Conservation (phyloP, 164 flowering plant genomes). For the Litsea cubeba region DNA sequence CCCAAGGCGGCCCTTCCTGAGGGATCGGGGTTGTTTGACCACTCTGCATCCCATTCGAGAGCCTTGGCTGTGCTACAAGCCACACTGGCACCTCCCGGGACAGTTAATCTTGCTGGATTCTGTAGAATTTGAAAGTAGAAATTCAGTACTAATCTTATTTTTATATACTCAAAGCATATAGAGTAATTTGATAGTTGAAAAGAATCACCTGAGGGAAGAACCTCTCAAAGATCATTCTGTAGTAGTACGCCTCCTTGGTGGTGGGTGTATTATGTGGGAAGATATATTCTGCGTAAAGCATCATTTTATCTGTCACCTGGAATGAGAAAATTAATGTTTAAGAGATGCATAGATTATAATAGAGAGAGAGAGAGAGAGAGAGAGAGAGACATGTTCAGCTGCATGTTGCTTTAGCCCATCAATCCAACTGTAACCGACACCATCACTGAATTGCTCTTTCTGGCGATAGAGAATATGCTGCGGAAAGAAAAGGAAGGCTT, state of each 20-base stretch:
- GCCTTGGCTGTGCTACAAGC: constrained; percentile 97
- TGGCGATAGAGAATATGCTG: constrained; percentile 95
- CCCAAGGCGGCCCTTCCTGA: constrained; percentile 94
- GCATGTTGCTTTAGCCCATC: constrained; percentile 94
- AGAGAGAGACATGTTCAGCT: constrained; percentile 46
- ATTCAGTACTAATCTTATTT: neutral
- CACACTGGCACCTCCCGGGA: constrained; percentile 90
- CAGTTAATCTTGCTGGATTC: constrained; percentile 80
- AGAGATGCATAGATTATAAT: neutral
- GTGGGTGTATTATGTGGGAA: constrained; percentile 84
- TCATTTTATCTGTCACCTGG: constrained; percentile 83
- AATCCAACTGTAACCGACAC: constrained; percentile 97
- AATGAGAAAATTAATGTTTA: constrained; percentile 3
- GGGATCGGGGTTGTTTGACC: constrained; percentile 89
- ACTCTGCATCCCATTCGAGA: constrained; percentile 78
- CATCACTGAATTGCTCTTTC: constrained; percentile 96
- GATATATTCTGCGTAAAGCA: constrained; percentile 65
- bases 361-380: constrained; percentile 10
- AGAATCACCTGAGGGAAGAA: constrained; percentile 83
- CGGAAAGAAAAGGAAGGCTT: constrained; percentile 15
- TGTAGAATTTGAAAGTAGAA: constrained; percentile 23
- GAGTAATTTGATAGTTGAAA: neutral
- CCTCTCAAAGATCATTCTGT: constrained; percentile 85
- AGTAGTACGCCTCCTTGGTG: constrained; percentile 88
- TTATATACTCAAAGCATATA: no score